A percentile compares a stretch with the other conserved stretches of the same genome.
phyloP scores from a whole-genome alignment of 75 land plant species.

The Picea glauca region DNA sequence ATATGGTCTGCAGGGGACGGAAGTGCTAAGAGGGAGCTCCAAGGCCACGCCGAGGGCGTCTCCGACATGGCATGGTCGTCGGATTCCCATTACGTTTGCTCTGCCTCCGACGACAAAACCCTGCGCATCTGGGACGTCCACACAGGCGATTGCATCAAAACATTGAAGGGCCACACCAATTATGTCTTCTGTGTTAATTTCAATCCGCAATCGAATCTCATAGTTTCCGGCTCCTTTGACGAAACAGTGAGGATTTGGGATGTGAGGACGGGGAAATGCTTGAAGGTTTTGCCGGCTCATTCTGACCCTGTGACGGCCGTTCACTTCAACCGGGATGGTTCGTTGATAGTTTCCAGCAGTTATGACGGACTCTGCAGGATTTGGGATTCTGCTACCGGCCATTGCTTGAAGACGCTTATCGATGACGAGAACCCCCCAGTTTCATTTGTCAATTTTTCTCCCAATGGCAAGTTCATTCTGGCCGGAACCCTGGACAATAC shows the following conservation, averaged over 20 bases:
- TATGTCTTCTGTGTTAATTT: slow-evolving; percentile 92
- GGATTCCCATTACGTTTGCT: slow-evolving; percentile 77
- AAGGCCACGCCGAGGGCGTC: slow-evolving; percentile 82
- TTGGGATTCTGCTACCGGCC: slow-evolving; percentile 68
- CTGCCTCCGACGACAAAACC: slow-evolving; percentile 95
- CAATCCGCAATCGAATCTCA: slow-evolving; percentile 84
- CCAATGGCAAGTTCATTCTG: slow-evolving; percentile 79
- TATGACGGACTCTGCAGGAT: slow-evolving; percentile 67
- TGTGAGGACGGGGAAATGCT: slow-evolving; percentile 55
- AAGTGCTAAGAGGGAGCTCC: slow-evolving; percentile 31
- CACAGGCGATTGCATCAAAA: slow-evolving; percentile 56
- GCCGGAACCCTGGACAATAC: slow-evolving; percentile 64
- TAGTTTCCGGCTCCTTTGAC: slow-evolving; percentile 88
- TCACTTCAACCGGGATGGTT: slow-evolving; percentile 54
- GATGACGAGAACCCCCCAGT: slow-evolving; percentile 86
- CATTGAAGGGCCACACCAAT: slow-evolving; percentile 77
- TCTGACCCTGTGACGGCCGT: slow-evolving; percentile 78
- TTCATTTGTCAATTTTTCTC: slow-evolving; percentile 82
- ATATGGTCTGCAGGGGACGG: slow-evolving; percentile 58
- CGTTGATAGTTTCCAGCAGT: slow-evolving; percentile 68
- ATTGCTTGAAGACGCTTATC: slow-evolving; percentile 71
- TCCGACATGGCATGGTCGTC: slow-evolving; percentile 92
- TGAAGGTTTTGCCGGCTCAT: slow-evolving; percentile 51
- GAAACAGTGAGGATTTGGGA: slow-evolving; percentile 85
- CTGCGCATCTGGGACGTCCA: slow-evolving; percentile 78